Evolutionary conservation across 352 stramenopile species (phyloP), one percentile per base, ranked within the genome.

Genomic region (Halophytophthora polymorphica): DNA sequence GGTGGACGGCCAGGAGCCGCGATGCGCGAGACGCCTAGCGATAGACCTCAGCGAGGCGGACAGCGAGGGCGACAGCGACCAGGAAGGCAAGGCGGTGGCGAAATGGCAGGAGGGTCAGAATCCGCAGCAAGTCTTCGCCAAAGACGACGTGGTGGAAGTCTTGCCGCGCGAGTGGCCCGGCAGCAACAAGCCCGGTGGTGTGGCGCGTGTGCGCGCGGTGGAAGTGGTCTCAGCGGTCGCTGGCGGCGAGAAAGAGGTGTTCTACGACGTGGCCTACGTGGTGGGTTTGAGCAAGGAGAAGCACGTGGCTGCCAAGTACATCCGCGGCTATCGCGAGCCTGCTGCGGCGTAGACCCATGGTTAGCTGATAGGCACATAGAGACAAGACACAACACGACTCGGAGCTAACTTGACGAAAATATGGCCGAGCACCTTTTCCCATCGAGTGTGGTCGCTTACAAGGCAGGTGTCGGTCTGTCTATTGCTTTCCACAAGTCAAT

Each of bases 181-280:
- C 4, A 72, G 64, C 28, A 91, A 91, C 53, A 91, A 91, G 47
- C 76, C 71, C 15, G 81, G 81, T 5, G 81, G 81, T 21, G 81
- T 91, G 19, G 81, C 65, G 37, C 66, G 77, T 2, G 57, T 90
- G 18, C 69, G 65, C n/a, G 61, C 59, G 6, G 79, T 85, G 25
- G 58, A 81, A 46, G 52, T 68, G 18, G 54, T 57, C 42, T 19
- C 53, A 7, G 56, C 44, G 11, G n/a, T n/a, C n/a, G 43, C 50
- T 15, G 38, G 19, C 3, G 45, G 41, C 5, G 64, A 46, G 3
- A 60, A 58, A 7, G 38, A 63, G 6, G 43, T 77, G 40, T 67
- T 71, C 28, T 91, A 92, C 43, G 78, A 92, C 52, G 63, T 92
- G 17, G 60, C 69, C 19, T 87, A 91, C 42, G 59, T 91, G 28